Evolutionary conservation across 441 rosid species (phyloP), one percentile per base, ranked within the genome.

Genomic region (Brassica balearica): DNA sequence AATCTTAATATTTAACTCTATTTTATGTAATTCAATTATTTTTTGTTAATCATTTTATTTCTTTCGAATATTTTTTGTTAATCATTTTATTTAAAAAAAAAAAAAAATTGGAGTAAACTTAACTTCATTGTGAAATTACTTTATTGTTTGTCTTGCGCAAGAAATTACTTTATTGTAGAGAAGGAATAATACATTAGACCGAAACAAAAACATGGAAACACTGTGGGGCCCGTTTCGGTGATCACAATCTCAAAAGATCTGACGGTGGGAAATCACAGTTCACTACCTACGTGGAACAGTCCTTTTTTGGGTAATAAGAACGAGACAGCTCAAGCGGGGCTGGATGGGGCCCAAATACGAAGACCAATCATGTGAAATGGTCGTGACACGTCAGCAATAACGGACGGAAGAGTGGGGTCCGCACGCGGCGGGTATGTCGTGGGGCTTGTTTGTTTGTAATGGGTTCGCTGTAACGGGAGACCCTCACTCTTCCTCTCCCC

Each of bases 291-390:
- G 82, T 69, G 75, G 77, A 72, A 32, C 72, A 67, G 67, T 75
- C 7, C 9, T 20, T 34, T 53, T 19, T 55, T 36, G 1, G 55
- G 8, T 38, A 61, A 66, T 66, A 11, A 20, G 29, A 75, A 67
- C 73, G 65, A 80, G 90, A 83, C 94, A 90, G 92, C 91, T 87
- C 85, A 82, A 71, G 62, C 76, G 67, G 73, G 73, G 87, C 81
- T 80, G 91, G 84, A 76, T 60, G 32, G 8, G 71, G 8, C 34
- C 74, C 41, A 23, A 76, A 73, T 81, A 76, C 74, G 82, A 83
- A 73, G 79, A 67, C 92, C 92, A 86, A 89, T 87, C 92, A 89
- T 74, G 85, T 85, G 85, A 12, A 77, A 38, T 3, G 75, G 79
- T 83, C 70, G 4, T 14, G 80, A 79, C 95, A 89, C 85, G 87